These are phyloP conservation scores for Ganoderma boninense DNA, from an alignment of 1,284 basidiomycete genomes.

Conservation along the genomic window DNA sequence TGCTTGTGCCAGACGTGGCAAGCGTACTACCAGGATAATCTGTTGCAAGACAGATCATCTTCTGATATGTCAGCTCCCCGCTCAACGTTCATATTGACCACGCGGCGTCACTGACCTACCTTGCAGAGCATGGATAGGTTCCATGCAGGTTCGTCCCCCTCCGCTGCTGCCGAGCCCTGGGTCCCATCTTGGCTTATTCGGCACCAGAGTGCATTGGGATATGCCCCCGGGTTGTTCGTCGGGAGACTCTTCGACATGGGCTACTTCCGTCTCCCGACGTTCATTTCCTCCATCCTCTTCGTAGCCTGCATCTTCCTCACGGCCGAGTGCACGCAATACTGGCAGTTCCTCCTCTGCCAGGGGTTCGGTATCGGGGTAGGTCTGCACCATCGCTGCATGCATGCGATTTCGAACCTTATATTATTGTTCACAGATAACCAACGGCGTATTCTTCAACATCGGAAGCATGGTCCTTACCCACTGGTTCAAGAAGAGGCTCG, in stretches of 20 bases:
- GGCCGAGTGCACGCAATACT: not conserved
- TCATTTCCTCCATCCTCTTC: not conserved
- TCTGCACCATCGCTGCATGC: not conserved
- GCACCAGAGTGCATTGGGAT: not conserved
- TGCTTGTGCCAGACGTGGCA: not conserved
- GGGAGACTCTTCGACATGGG: not conserved
- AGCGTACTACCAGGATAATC: not conserved
- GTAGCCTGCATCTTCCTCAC: not conserved
- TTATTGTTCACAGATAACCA: too few relatives aligned
- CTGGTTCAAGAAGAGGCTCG: constrained; percentile 53
- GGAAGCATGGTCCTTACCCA: constrained; percentile 38
- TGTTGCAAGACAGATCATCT: not conserved
- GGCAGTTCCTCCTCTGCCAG: not conserved
- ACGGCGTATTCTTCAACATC: constrained; percentile 1
- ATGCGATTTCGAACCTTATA: not conserved
- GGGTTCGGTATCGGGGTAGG: not conserved
- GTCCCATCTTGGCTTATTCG: not conserved
- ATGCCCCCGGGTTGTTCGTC: not conserved
- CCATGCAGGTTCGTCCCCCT: not conserved
- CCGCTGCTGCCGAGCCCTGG: too few relatives aligned
- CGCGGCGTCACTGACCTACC: too few relatives aligned
- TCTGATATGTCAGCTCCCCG: not conserved
- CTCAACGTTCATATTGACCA: not conserved
- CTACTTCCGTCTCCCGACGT: not conserved
- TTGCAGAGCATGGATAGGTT: constrained; percentile 2